Evolutionary conservation across 768 basidiomycete genomes (phyloP).

Genomic region (Russula virescens): DNA sequence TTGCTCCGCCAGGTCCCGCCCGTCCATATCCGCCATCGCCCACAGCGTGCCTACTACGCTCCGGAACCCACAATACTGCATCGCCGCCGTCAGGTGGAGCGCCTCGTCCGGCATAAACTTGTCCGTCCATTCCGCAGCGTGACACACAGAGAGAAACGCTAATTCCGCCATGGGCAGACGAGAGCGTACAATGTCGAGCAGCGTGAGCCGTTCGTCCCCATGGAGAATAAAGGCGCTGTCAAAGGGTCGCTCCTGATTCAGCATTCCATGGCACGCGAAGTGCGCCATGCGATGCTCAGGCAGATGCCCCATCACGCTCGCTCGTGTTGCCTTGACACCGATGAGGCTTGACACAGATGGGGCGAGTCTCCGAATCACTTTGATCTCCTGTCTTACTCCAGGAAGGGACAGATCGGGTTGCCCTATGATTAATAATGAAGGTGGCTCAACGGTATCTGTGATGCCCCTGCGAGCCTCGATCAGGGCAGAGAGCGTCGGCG

Average conservation of each 20-base stretch:
- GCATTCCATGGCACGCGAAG: conserved; percentile 11
- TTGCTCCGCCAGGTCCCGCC: not conserved
- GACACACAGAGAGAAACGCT: conserved; percentile 15
- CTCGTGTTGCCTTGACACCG: not conserved
- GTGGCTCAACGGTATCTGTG: not conserved
- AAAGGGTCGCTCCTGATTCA: conserved; percentile 1
- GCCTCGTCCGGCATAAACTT: conserved; percentile 7
- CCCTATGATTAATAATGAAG: not conserved
- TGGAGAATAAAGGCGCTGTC: not conserved
- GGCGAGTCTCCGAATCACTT: too few species aligned
- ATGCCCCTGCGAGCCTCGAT: not conserved
- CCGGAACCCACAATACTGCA: too few species aligned
- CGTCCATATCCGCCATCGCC: too few species aligned
- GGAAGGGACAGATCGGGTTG: not conserved
- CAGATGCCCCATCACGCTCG: not conserved
- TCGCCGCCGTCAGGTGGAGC: too few species aligned
- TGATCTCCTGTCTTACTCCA: too few species aligned
- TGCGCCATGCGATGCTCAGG: not conserved
- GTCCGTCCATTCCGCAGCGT: not conserved
- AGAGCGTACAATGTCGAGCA: too few species aligned
- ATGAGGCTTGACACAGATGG: not conserved
- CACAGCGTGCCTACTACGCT: too few species aligned
- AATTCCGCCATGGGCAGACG: conserved; percentile 4
- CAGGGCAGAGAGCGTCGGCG: too few species aligned
- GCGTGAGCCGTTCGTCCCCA: not conserved